Evolutionary conservation across 768 basidiomycete species (phyloP).

Genomic region (Mycena floridula): DNA sequence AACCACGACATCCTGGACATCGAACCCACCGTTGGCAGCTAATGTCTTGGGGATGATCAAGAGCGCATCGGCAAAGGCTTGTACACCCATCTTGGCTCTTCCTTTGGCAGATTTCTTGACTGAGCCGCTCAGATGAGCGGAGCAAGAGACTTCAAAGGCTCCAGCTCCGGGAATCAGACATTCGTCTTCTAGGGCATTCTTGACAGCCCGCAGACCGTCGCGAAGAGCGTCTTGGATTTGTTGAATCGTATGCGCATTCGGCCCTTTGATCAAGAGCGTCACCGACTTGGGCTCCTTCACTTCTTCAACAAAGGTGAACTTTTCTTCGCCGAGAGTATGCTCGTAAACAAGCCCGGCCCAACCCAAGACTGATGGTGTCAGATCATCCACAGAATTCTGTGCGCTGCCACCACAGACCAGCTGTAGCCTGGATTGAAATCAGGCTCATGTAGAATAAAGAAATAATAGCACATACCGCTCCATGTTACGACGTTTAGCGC

Average conservation of each 20-base stretch:
- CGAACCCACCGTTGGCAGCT: constrained; percentile 93
- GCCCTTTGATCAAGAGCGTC: constrained; percentile 95
- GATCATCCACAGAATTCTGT: constrained; percentile 97
- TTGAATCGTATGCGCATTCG: constrained; percentile 91
- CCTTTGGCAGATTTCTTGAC: constrained; percentile 89
- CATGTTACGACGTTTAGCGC: constrained; percentile 99
- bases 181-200: constrained; percentile 93
- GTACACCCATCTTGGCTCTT: constrained; percentile 92
- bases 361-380: constrained; percentile 85
- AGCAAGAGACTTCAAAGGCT: constrained; percentile 93
- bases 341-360: constrained; percentile 99
- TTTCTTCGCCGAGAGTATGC: constrained; percentile 98
- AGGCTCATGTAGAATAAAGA: not conserved
- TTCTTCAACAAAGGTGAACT: constrained; percentile 96
- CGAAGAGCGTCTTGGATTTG: constrained; percentile 98
- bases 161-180: constrained; percentile 92
- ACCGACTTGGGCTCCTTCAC: constrained; percentile 94
- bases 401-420: constrained; percentile 92
- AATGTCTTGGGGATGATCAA: constrained; percentile 95
- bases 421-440: constrained; percentile 56
- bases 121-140: constrained; percentile 70
- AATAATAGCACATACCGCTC: constrained; percentile 59
- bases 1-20: constrained; percentile 93
- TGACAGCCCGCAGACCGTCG: constrained; percentile 92
- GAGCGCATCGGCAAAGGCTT: constrained; percentile 93